Conservation (phyloP, 331 rosid species). For the Quercus tomentella region DNA sequence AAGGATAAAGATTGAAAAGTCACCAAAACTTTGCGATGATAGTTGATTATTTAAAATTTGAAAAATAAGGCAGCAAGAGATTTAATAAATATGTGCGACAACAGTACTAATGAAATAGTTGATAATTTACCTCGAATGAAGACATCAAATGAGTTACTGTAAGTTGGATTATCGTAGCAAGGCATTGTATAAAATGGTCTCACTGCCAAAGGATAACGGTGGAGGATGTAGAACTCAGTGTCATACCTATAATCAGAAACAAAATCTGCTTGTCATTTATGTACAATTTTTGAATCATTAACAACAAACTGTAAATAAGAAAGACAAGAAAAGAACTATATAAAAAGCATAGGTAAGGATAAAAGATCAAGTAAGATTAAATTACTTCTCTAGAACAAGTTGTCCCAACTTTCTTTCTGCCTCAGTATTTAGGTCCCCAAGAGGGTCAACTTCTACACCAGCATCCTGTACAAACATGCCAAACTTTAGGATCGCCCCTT, state of each 20-base stretch:
- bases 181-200: slow-evolving; percentile 99
- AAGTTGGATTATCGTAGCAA: slow-evolving; percentile 64
- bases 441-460: slow-evolving; percentile 80
- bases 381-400: slow-evolving; percentile 81
- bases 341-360: background rate
- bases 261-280: slow-evolving; percentile 1
- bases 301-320: background rate
- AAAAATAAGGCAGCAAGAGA: background rate
- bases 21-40: too few relatives aligned
- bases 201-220: slow-evolving; percentile 80
- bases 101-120: background rate
- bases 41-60: too few relatives aligned
- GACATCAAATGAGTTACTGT: slow-evolving; percentile 92
- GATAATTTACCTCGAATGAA: slow-evolving; percentile 75
- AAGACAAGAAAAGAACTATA: background rate
- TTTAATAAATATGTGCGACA: background rate
- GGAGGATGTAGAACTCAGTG: slow-evolving; percentile 88
- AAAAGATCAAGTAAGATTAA: too few relatives aligned
- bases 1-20: background rate
- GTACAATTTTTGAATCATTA: background rate
- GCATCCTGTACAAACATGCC: slow-evolving; percentile 56
- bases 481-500: background rate
- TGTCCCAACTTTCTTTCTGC: slow-evolving; percentile 81
- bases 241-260: slow-evolving; percentile 49
- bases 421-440: slow-evolving; percentile 91